These are phyloP conservation scores for Neurospora sp. DNA, from an alignment of 495 filamentous ascomycete species.

Conservation along the genomic window DNA sequence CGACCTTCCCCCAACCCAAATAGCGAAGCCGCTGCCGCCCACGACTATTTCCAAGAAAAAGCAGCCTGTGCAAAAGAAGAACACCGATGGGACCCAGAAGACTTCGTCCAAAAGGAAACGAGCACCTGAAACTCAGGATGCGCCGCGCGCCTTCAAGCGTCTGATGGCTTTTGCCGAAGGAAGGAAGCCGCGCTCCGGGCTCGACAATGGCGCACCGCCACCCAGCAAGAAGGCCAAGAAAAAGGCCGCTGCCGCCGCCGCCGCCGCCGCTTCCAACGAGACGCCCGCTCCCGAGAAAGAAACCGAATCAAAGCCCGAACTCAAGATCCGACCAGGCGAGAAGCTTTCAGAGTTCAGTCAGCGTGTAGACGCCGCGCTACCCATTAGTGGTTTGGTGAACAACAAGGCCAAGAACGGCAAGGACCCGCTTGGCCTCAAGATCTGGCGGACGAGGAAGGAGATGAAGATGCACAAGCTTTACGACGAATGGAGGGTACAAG, in stretches of 20 bases:
- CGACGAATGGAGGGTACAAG: slow-evolving; percentile 66
- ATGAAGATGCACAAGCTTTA: slow-evolving; percentile 73
- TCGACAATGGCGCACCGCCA: slow-evolving; percentile 54
- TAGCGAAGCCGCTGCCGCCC: slow-evolving; percentile 61
- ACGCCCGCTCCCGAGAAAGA: slow-evolving; percentile 4
- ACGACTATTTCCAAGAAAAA: slow-evolving; percentile 28
- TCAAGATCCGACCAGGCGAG: slow-evolving; percentile 73
- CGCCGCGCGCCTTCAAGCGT: slow-evolving; percentile 73
- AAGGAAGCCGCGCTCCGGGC: slow-evolving; percentile 46
- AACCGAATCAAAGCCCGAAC: slow-evolving; percentile 6
- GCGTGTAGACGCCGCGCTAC: slow-evolving; percentile 78
- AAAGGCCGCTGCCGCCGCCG: slow-evolving; percentile 13
- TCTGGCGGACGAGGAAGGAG: slow-evolving; percentile 64
- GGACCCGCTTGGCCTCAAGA: slow-evolving; percentile 45
- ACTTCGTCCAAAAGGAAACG: slow-evolving; percentile 32
- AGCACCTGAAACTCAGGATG: slow-evolving; percentile 53
- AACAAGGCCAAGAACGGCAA: slow-evolving; percentile 37
- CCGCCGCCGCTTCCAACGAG: not conserved
- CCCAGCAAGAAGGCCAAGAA: slow-evolving; percentile 40
- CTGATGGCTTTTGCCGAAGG: slow-evolving; percentile 61
- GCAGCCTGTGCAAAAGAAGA: slow-evolving; percentile 17
- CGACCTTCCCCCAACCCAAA: slow-evolving; percentile 63
- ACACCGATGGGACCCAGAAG: slow-evolving; percentile 11
- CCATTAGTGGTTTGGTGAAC: slow-evolving; percentile 53
- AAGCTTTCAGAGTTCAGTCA: slow-evolving; percentile 69